These are phyloP conservation scores for Ganoderma lingzhi DNA, from an alignment of 1,284 basidiomycete genomes.

Conservation along the genomic window DNA sequence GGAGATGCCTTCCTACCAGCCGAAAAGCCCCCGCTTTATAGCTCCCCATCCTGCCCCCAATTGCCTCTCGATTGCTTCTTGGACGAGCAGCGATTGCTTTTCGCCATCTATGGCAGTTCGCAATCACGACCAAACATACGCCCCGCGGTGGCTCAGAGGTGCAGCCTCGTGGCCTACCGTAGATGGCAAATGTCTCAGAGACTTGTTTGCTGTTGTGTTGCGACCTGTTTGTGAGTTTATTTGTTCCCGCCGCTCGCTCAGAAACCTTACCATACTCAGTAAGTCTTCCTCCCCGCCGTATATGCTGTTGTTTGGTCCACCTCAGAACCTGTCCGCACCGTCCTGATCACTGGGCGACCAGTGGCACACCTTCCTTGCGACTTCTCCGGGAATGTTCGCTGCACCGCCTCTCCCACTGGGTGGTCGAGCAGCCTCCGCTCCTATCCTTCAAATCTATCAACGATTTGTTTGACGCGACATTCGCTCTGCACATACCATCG, in stretches of 20 bases:
- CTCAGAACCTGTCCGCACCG: background rate
- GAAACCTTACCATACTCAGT: background rate
- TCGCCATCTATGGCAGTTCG: background rate
- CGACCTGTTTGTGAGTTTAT: background rate
- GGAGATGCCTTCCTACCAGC: background rate
- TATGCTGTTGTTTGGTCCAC: background rate
- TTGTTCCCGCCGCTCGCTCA: slow-evolving; percentile 3
- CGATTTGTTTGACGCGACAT: background rate
- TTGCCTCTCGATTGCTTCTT: background rate
- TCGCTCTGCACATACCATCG: background rate
- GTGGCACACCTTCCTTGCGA: background rate
- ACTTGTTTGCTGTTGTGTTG: slow-evolving; percentile 6
- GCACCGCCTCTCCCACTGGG: background rate
- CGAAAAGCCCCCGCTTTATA: slow-evolving; percentile 6
- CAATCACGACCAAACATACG: background rate
- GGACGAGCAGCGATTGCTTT: too few relatives aligned
- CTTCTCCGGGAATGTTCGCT: background rate
- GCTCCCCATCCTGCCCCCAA: background rate
- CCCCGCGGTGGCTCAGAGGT: background rate
- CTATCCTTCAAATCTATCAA: background rate
- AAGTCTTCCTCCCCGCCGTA: background rate
- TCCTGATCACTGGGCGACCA: background rate
- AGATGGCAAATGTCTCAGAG: background rate
- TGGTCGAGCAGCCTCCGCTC: background rate
- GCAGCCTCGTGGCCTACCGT: background rate